These are phyloP conservation scores for Manihot esculenta DNA, from an alignment of 441 rosid species.

Conservation along the genomic window DNA sequence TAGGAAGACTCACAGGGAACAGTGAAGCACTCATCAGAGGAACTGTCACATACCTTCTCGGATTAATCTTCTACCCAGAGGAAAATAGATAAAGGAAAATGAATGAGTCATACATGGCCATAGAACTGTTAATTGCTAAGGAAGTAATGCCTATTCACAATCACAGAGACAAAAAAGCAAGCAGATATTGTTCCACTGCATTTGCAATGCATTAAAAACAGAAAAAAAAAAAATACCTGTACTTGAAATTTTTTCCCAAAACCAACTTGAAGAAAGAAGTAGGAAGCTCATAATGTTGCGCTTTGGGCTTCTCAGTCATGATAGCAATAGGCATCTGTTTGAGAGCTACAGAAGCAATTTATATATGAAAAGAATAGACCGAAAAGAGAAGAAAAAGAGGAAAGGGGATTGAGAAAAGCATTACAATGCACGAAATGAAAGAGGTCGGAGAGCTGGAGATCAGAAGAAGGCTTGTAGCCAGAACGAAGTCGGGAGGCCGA, in stretches of 20 bases:
- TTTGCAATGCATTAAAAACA: not conserved
- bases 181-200: too few species aligned
- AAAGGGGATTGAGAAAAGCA: not conserved
- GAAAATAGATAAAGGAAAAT: too few species aligned
- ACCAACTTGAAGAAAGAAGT: slow-evolving; percentile 82
- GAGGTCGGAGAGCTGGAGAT: slow-evolving; percentile 65
- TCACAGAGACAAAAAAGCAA: too few species aligned
- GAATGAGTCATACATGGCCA: too few species aligned
- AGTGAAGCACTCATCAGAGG: too few species aligned
- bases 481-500: slow-evolving; percentile 68
- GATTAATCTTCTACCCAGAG: too few species aligned
- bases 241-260: slow-evolving; percentile 68
- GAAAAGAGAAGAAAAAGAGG: not conserved
- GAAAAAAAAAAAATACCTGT: slow-evolving; percentile 50
- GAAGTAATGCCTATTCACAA: too few species aligned
- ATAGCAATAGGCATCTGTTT: slow-evolving; percentile 81
- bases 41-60: too few species aligned
- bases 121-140: too few species aligned
- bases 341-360: slow-evolving; percentile 38
- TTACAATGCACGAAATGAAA: slow-evolving; percentile 54
- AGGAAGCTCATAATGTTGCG: slow-evolving; percentile 81
- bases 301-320: slow-evolving; percentile 61
- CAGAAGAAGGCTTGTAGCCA: slow-evolving; percentile 50
- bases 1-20: too few species aligned
- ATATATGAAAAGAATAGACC: not conserved